Base-by-base conservation (phyloP, 305 asterid genomes). In the Nicotiana rustica region DNA sequence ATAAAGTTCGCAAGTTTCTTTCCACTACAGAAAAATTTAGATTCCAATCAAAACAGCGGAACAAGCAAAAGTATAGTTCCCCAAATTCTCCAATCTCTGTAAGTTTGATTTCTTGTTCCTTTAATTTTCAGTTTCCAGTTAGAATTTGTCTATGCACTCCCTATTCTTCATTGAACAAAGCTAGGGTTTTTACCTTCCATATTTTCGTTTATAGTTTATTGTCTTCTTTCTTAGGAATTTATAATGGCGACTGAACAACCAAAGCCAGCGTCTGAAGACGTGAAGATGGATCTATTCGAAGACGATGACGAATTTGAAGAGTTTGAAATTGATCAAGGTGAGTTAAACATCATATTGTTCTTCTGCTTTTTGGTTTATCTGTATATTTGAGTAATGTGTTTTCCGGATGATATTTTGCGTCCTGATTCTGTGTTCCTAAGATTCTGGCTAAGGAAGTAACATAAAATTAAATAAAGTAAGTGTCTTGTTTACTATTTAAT, bases 301-400 rank as follows among this genome's bases (percentile, higher is more conserved):
- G 98, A 95, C 73, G 98, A 93, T 78, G 98, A 95, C 78, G 98
- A 95, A 81, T 95, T 95, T 36, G 98, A 95, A 90, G 98, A 95
- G 90, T 93, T 95, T 64, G 96, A 88, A 76, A 91, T 92, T 55
- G 93, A 87, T 87, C 93, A 90, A 90, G 98, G 99, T 94, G 41
- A 80, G 67, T 55, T 41, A 8, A 19, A 13, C 56, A 18, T 49
- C 65, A 59, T 29, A 47, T 31, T 5, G 19, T 66, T 66, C 21
- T 25, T 1, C 38, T 80, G 17, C 41, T 29, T 10, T 21, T 55
- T 68, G 9, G 1, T 75, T 19, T 36, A 33, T 10, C 55, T 0
- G 1, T 61, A 61, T 44, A 35, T 79, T 67, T 65, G 31, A 10
- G 8, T 10, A 5, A 14, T 44, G 60, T 62, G 4, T 5, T 44